Conservation (phyloP, 2,329 filamentous ascomycete species). For the Teratosphaeria gauchensis region DNA sequence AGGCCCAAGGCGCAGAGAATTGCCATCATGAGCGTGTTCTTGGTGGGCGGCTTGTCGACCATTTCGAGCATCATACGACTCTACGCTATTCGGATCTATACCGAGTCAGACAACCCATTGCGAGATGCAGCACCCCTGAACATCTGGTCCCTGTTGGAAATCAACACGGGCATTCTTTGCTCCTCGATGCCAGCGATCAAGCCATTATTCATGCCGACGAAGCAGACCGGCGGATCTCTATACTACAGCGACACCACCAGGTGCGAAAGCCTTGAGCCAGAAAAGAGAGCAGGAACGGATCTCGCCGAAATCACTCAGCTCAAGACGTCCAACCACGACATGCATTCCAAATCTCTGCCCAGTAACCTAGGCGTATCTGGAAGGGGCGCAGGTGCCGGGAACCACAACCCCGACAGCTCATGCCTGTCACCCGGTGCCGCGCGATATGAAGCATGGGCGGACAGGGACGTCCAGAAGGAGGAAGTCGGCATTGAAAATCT, state of each 20-base stretch:
- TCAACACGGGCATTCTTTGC: slow-evolving; percentile 25
- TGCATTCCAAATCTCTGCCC: neutral
- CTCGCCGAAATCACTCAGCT: neutral
- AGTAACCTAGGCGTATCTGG: neutral
- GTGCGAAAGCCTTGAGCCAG: neutral
- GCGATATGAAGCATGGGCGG: neutral
- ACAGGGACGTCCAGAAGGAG: neutral
- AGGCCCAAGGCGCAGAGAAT: slow-evolving; percentile 24
- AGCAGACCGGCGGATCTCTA: neutral
- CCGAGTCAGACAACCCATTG: slow-evolving; percentile 14
- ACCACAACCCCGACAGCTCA: neutral
- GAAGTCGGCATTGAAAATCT: neutral
- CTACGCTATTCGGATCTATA: slow-evolving; percentile 22
- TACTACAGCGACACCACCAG: neutral
- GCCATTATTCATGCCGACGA: slow-evolving; percentile 6
- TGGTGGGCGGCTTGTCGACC: slow-evolving; percentile 17
- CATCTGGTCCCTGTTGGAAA: slow-evolving; percentile 25
- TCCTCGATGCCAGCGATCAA: slow-evolving; percentile 17
- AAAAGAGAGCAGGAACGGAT: neutral
- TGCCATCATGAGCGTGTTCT: slow-evolving; percentile 22
- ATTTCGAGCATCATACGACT: slow-evolving; percentile 22
- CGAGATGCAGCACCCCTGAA: slow-evolving; percentile 21
- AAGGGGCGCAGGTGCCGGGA: neutral
- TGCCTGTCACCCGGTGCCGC: neutral
- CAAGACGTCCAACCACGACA: neutral